Evolutionary conservation across 225 moss, liverwort and hornwort genomes (phyloP).

Genomic region (Sphagnum contortum): DNA sequence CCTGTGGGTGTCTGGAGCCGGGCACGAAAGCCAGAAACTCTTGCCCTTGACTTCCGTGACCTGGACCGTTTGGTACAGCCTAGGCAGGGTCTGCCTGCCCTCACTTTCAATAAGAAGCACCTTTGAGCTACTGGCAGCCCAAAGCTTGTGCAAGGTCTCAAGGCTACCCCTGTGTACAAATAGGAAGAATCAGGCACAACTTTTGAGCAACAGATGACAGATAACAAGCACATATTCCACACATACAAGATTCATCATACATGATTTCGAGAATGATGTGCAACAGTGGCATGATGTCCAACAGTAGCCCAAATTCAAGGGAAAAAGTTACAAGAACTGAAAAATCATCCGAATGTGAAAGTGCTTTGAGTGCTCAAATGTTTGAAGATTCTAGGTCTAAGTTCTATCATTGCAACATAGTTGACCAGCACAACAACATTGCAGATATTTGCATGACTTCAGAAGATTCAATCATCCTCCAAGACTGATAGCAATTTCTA

Average conservation of each 20-base stretch:
- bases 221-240: background rate
- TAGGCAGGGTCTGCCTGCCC: constrained; percentile 64
- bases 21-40: constrained; percentile 84
- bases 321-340: no score
- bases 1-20: constrained; percentile 73
- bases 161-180: constrained; percentile 52
- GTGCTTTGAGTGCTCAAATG: no score
- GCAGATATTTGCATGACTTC: no score
- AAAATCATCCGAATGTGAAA: no score
- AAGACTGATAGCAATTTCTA: no score
- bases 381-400: no score
- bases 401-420: no score
- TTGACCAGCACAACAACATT: no score
- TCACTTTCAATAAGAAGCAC: constrained; percentile 63
- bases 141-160: constrained; percentile 47
- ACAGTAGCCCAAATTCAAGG: background rate
- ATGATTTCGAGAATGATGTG: background rate
- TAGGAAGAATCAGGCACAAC: background rate
- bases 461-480: no score
- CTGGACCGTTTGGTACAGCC: constrained; percentile 94
- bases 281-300: background rate
- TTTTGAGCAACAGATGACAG: background rate
- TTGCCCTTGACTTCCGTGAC: constrained; percentile 79
- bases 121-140: constrained; percentile 58
- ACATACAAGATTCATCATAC: background rate